Conservation (phyloP, 768 basidiomycete species). For the Mycena floridula region DNA sequence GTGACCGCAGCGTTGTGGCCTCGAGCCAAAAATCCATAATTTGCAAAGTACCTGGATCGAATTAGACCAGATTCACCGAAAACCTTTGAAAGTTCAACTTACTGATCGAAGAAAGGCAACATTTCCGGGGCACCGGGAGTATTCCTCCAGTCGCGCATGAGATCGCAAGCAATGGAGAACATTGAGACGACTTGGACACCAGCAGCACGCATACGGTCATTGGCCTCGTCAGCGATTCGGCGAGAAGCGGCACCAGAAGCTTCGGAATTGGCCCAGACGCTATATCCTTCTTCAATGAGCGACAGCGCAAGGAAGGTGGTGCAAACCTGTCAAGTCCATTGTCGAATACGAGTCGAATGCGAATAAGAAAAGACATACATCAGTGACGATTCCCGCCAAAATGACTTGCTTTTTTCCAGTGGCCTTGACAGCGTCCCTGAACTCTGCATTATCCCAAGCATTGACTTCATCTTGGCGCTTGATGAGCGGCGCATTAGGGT, state of each 20-base stretch:
- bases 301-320: conserved; percentile 43
- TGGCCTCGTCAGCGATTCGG: conserved; percentile 36
- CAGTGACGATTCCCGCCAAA: conserved; percentile 43
- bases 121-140: conserved; percentile 36
- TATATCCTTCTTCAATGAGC: conserved; percentile 37
- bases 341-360: not conserved
- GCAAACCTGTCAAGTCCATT: conserved; percentile 38
- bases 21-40: conserved; percentile 24
- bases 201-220: conserved; percentile 41
- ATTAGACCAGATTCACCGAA: not conserved
- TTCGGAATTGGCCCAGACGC: conserved; percentile 41
- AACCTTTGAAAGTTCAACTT: conserved; percentile 9
- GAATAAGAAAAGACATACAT: conserved; percentile 23
- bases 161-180: conserved; percentile 37
- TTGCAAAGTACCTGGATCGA: conserved; percentile 20
- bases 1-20: conserved; percentile 23
- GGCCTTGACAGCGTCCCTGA: conserved; percentile 38
- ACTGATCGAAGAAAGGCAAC: conserved; percentile 41
- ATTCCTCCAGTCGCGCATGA: conserved; percentile 47
- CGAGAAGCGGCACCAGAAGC: conserved; percentile 36
- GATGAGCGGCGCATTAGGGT: conserved; percentile 37
- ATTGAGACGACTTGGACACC: conserved; percentile 40
- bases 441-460: conserved; percentile 46
- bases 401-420: conserved; percentile 46
- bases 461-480: conserved; percentile 44